These are phyloP conservation scores for Remersonia thermophila DNA, from an alignment of 2,329 filamentous ascomycete species.

Conservation along the genomic window DNA sequence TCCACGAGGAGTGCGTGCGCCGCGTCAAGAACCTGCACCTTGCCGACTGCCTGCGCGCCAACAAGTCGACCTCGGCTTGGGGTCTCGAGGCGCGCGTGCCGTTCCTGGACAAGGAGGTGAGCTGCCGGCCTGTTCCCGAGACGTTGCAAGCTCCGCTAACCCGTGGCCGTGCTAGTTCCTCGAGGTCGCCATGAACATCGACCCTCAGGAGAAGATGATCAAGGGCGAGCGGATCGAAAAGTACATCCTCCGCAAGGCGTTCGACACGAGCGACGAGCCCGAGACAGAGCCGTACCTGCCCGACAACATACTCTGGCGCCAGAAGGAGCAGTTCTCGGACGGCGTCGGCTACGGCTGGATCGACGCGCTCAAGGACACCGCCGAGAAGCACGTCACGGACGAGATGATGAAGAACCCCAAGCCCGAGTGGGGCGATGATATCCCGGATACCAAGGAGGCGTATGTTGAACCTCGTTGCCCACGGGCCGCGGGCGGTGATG, in stretches of 20 bases:
- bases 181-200: constrained; percentile 83
- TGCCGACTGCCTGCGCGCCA: constrained; percentile 91
- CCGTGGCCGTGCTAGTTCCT: constrained; percentile 50
- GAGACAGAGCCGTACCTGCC: constrained; percentile 78
- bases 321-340: constrained; percentile 99
- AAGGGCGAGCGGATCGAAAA: constrained; percentile 84
- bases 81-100: constrained; percentile 95
- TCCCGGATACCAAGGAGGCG: constrained; percentile 94
- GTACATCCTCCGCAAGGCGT: constrained; percentile 95
- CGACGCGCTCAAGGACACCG: constrained; percentile 89
- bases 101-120: constrained; percentile 83
- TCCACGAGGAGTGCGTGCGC: constrained; percentile 89
- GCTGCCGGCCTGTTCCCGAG: constrained; percentile 10
- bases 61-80: constrained; percentile 98
- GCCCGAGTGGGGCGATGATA: constrained; percentile 84
- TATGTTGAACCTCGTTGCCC: constrained; percentile 36
- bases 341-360: constrained; percentile 99
- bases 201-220: constrained; percentile 93
- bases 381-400: constrained; percentile 78
- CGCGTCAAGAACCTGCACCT: constrained; percentile 94
- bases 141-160: not conserved
- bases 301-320: constrained; percentile 88
- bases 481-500: not conserved
- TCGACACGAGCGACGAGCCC: constrained; percentile 84
- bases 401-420: constrained; percentile 99